Evolutionary conservation across 176 grass and related monocot genomes (phyloP).

Genomic region (Saccharum officinarum): DNA sequence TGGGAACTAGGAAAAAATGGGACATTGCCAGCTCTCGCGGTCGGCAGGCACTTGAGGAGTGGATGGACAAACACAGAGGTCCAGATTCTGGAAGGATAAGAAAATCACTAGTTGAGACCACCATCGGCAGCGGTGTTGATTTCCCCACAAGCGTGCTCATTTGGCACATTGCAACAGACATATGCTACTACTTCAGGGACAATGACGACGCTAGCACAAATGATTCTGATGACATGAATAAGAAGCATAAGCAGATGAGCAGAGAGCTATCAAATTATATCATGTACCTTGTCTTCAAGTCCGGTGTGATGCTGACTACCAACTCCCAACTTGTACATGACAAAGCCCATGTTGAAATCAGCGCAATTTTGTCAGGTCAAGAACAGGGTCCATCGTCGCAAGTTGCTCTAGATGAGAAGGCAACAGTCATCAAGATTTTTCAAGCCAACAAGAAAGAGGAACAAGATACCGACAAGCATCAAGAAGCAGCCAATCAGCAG

Average conservation of each 20-base stretch:
- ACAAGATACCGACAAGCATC: background rate
- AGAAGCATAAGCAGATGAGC: background rate
- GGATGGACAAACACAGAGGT: background rate
- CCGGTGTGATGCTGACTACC: background rate
- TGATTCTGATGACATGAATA: background rate
- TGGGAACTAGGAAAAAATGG: rapidly evolving
- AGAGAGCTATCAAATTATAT: slow-evolving; percentile 1
- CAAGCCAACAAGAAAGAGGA: background rate
- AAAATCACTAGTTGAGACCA: too few relatives aligned
- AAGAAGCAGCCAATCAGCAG: background rate
- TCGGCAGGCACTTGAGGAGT: background rate
- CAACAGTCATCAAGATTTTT: background rate
- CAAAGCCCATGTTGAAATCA: background rate
- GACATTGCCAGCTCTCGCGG: background rate
- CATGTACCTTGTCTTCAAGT: slow-evolving; percentile 14
- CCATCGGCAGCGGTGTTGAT: too few relatives aligned
- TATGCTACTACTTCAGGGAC: background rate
- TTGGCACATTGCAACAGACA: background rate
- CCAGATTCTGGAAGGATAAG: too few relatives aligned
- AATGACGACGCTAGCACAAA: too few relatives aligned
- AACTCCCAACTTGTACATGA: background rate
- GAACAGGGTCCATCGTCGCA: too few relatives aligned
- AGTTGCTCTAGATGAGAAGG: background rate
- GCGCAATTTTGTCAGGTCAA: background rate
- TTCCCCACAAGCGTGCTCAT: background rate